Evolutionary conservation across 176 grass and related monocot genomes (phyloP), one percentile per base, ranked within the genome.

Genomic region (Lolium rigidum): DNA sequence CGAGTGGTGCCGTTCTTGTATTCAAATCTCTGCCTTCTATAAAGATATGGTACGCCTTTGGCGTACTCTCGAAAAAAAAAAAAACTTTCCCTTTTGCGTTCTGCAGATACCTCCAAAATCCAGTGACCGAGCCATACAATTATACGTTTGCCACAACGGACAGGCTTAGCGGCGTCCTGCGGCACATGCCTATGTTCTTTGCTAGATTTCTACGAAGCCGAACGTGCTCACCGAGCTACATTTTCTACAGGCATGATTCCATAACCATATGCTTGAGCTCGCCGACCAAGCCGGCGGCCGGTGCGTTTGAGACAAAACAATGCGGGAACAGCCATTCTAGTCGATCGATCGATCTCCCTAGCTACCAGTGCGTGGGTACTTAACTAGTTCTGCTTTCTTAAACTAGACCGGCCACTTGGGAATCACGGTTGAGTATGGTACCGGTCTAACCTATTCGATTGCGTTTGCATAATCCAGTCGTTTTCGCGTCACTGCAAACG

Each of bases 271-370:
- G 60, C 14, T 68, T 18, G 46, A 78, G 60, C 68, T 81, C 59
- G 73, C 79, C 88, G 83, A 78, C 84, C 88, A 90, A 65, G 57
- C 71, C 16, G 46, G 54, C 55, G 57, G 74, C 75, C 80, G 80
- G 75, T 87, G 80, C 74, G 41, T 26, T 28, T n/a, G 14, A 67
- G 48, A 77, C 83, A 77, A 70, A 82, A 81, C 24, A 69, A 77
- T 51, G 43, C 2, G 20, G n/a, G 20, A 24, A 7, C 6, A 9
- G 18, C 56, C 18, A 58, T 58, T n/a, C 6, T 7, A 58, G 18
- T 58, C 17, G 17, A 22, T 58, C 17, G 17, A 22, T 58, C 1
- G 58, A 61, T 51, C 58, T 0, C 9, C n/a, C n/a, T 5, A 11
- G 59, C 21, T 35, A 35, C 31, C 31, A 35, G n/a, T 62, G 58